Evolutionary conservation across 2,329 filamentous ascomycete species (phyloP).

Genomic region (Aspergillus cejpii): DNA sequence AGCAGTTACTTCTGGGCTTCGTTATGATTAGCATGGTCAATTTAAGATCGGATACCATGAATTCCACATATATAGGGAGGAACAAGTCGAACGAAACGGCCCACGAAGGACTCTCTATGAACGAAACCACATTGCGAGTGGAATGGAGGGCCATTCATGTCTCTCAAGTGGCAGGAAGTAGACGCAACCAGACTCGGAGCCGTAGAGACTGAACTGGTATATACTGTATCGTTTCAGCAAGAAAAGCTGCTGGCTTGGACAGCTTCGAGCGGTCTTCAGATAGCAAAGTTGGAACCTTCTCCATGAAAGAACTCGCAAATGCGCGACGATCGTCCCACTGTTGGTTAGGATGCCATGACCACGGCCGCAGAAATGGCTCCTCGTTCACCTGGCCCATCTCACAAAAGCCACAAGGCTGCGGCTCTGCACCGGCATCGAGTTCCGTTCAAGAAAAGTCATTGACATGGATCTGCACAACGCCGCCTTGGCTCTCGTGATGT

Average conservation of each 20-base stretch:
- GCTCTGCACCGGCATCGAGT: slow-evolving; percentile 41
- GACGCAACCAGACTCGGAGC: slow-evolving; percentile 38
- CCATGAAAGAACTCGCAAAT: slow-evolving; percentile 15
- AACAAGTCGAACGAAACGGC: slow-evolving; percentile 8
- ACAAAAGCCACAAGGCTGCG: slow-evolving; percentile 46
- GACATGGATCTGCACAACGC: slow-evolving; percentile 40
- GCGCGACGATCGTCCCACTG: slow-evolving; percentile 18
- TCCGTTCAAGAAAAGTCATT: slow-evolving; percentile 42
- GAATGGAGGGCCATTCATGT: slow-evolving; percentile 58
- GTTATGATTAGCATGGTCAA: too few species aligned
- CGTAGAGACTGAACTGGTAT: slow-evolving; percentile 28
- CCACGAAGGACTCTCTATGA: slow-evolving; percentile 41
- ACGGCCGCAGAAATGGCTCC: slow-evolving; percentile 40
- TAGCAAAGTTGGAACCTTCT: slow-evolving; percentile 31
- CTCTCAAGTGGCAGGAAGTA: slow-evolving; percentile 46
- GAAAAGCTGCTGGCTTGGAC: slow-evolving; percentile 8
- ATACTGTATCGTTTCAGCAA: too few species aligned
- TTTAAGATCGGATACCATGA: too few species aligned
- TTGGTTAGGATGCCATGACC: not conserved
- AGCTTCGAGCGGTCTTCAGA: slow-evolving; percentile 34
- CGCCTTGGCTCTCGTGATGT: slow-evolving; percentile 44
- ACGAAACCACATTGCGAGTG: slow-evolving; percentile 50
- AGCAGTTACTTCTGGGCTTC: not conserved
- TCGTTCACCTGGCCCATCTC: slow-evolving; percentile 50
- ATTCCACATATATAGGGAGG: slow-evolving; percentile 14